These are phyloP conservation scores for Halophytophthora batemanensis DNA, from an alignment of 352 stramenopile genomes.

Conservation along the genomic window DNA sequence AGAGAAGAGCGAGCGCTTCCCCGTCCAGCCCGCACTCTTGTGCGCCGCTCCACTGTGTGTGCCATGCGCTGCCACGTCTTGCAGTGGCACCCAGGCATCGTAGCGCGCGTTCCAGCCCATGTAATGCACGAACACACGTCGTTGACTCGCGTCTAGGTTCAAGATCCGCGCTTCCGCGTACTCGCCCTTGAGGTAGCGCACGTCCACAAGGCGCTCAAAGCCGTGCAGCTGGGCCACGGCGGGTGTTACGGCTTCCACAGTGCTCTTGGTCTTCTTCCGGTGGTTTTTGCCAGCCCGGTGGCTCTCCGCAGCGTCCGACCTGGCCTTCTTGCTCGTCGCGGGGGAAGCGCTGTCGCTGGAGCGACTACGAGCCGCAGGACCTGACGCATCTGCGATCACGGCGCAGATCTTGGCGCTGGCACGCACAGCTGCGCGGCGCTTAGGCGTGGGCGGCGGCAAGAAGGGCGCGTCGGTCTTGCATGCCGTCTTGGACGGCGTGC, in stretches of 20 bases:
- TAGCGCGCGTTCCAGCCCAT: slow-evolving; percentile 77
- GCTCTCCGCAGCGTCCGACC: neutral
- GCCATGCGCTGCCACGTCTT: slow-evolving; percentile 51
- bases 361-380: slow-evolving; percentile 3
- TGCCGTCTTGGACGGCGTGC: neutral
- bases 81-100: slow-evolving; percentile 51
- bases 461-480: slow-evolving; percentile 3
- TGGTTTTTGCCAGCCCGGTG: neutral
- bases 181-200: slow-evolving; percentile 44
- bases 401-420: slow-evolving; percentile 17
- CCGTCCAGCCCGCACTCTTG: slow-evolving; percentile 54
- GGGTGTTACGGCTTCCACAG: neutral
- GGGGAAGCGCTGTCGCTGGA: slow-evolving; percentile 8
- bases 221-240: slow-evolving; percentile 21
- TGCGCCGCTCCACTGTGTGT: slow-evolving; percentile 30
- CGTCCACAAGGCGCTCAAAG: slow-evolving; percentile 53
- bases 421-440: slow-evolving; percentile 17
- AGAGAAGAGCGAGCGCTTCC: slow-evolving; percentile 39
- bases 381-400: slow-evolving; percentile 5
- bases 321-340: slow-evolving; percentile 17
- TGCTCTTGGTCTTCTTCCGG: neutral
- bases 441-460: slow-evolving; percentile 14
- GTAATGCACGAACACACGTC: slow-evolving; percentile 61
- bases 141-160: slow-evolving; percentile 31
- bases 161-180: slow-evolving; percentile 67